phyloP scores from a whole-genome alignment of 768 basidiomycete species.

The Austroboletus eburneus region DNA sequence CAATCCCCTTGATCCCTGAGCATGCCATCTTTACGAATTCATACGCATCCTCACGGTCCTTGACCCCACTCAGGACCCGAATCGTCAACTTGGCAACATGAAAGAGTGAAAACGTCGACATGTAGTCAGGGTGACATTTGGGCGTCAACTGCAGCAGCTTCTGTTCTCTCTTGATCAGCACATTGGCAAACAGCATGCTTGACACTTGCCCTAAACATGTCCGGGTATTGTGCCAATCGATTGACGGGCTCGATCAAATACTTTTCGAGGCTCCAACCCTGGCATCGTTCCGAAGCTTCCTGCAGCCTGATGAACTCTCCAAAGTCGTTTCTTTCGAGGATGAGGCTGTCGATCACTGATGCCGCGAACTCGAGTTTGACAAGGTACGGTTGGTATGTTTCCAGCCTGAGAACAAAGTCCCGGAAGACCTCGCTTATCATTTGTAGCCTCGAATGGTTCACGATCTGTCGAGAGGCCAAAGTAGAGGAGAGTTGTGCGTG shows the following conservation, averaged over 20 bases:
- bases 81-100: slow-evolving; percentile 69
- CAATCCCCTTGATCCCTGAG: slow-evolving; percentile 54
- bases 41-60: slow-evolving; percentile 82
- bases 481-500: slow-evolving; percentile 60
- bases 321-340: slow-evolving; percentile 60
- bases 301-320: slow-evolving; percentile 80
- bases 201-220: slow-evolving; percentile 64
- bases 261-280: slow-evolving; percentile 59
- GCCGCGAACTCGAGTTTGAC: slow-evolving; percentile 64
- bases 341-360: slow-evolving; percentile 46
- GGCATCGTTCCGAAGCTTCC: slow-evolving; percentile 49
- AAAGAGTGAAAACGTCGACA: slow-evolving; percentile 60
- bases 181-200: not conserved
- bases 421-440: slow-evolving; percentile 57
- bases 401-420: slow-evolving; percentile 59
- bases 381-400: slow-evolving; percentile 86
- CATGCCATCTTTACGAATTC: slow-evolving; percentile 63
- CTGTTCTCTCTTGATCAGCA: slow-evolving; percentile 38
- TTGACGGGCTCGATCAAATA: slow-evolving; percentile 76
- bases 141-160: slow-evolving; percentile 67
- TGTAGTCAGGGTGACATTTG: slow-evolving; percentile 62
- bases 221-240: slow-evolving; percentile 65
- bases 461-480: slow-evolving; percentile 39
- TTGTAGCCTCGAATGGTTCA: slow-evolving; percentile 43
- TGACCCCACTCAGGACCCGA: slow-evolving; percentile 79